phyloP scores from a whole-genome alignment of 179 eudicot species.

The Amaranthus tricolor region DNA sequence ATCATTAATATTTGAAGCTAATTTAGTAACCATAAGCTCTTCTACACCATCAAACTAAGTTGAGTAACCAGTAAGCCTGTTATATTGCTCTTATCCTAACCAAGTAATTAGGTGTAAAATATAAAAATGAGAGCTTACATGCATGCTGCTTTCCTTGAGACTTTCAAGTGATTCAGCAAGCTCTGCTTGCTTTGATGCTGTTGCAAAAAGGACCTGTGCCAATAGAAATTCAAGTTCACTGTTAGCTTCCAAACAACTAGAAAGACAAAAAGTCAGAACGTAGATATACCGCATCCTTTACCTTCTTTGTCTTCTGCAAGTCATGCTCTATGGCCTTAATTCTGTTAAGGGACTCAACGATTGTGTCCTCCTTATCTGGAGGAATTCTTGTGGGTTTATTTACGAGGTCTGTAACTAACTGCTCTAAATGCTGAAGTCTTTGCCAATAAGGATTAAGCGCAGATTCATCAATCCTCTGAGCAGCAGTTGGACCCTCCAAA shows the following conservation, averaged over 20 bases:
- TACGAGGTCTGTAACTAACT: conserved; percentile 61
- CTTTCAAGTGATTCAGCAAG: conserved; percentile 83
- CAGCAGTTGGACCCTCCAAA: conserved; percentile 28
- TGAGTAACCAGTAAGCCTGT: not conserved
- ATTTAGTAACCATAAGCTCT: not conserved
- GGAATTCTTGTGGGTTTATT: conserved; percentile 79
- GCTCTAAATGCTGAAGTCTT: conserved; percentile 74
- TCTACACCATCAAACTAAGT: not conserved
- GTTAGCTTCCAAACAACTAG: not conserved
- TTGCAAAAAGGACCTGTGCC: conserved; percentile 69
- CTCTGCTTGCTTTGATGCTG: conserved; percentile 90
- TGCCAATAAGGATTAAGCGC: conserved; percentile 68
- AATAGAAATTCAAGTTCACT: conserved; percentile 4
- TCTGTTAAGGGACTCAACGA: conserved; percentile 71
- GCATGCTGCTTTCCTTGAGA: conserved; percentile 53
- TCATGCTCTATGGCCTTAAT: conserved; percentile 86
- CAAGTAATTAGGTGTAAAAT: conserved; percentile 1
- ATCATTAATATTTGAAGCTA: no score
- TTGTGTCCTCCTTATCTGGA: conserved; percentile 76
- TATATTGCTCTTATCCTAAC: conserved; percentile 1
- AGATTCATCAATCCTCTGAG: conserved; percentile 35
- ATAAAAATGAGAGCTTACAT: conserved; percentile 47
- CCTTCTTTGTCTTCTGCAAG: conserved; percentile 91
- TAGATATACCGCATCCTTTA: conserved; percentile 25
- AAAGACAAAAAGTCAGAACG: not conserved